Evolutionary conservation across 2,329 filamentous ascomycete genomes (phyloP).

Genomic region (Alternaria ethzedia): DNA sequence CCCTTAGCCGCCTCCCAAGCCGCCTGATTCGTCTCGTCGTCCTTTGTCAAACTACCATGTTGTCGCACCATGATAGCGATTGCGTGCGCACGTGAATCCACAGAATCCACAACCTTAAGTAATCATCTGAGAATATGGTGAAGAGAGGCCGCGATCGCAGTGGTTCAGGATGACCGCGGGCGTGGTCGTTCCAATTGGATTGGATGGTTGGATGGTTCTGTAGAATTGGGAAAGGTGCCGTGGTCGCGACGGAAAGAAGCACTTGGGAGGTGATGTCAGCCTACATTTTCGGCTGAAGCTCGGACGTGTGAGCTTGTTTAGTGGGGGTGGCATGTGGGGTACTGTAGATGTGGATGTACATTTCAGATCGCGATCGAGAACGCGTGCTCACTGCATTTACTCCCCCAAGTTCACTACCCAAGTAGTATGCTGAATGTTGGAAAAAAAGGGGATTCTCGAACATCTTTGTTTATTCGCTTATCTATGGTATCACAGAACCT

Average conservation of each 20-base stretch:
- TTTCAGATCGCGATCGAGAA: not conserved
- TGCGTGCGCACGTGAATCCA: not conserved
- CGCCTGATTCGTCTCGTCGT: slow-evolving; percentile 71
- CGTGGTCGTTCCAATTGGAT: not conserved
- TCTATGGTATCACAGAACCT: not conserved
- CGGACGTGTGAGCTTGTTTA: slow-evolving; percentile 1
- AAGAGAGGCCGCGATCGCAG: too few relatives aligned
- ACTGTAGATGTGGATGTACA: not conserved
- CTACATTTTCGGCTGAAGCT: slow-evolving; percentile 2
- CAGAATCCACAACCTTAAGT: too few relatives aligned
- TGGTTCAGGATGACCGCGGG: not conserved
- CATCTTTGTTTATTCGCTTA: not conserved
- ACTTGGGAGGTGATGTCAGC: not conserved
- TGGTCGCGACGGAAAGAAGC: too few relatives aligned
- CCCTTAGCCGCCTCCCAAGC: slow-evolving; percentile 75
- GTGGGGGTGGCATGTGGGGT: not conserved
- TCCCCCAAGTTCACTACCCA: too few relatives aligned
- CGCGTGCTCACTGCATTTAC: not conserved
- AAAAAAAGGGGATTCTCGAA: too few relatives aligned
- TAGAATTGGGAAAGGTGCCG: too few relatives aligned
- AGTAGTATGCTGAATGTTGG: too few relatives aligned
- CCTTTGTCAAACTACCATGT: slow-evolving; percentile 64
- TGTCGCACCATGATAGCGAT: slow-evolving; percentile 48
- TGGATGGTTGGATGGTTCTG: too few relatives aligned
- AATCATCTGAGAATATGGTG: too few relatives aligned